Evolutionary conservation across 768 basidiomycete genomes (phyloP).

Genomic region (Hygrophorus pudorinus): DNA sequence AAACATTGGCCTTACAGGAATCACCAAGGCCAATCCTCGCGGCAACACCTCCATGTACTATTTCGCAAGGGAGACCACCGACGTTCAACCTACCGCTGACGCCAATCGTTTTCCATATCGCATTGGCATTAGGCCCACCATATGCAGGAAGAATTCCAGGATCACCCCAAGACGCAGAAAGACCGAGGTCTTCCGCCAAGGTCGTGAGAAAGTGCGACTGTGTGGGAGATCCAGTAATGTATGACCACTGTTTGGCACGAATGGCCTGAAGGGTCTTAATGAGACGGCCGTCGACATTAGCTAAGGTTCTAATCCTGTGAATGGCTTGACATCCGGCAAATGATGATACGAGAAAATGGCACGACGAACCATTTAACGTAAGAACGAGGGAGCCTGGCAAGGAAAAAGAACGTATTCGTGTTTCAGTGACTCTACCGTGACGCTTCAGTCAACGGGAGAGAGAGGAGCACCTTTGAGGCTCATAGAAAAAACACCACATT

Average conservation of each 20-base stretch:
- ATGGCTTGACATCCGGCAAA: neutral
- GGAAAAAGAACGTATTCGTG: neutral
- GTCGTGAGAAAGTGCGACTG: constrained; percentile 31
- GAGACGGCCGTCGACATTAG: constrained; percentile 54
- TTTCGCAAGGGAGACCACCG: constrained; percentile 69
- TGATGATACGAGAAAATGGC: neutral
- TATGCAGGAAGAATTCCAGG: constrained; percentile 48
- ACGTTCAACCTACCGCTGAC: constrained; percentile 41
- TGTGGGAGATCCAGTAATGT: constrained; percentile 30
- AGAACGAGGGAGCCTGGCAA: constrained; percentile 42
- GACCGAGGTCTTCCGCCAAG: constrained; percentile 47
- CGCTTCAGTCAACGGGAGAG: constrained; percentile 2
- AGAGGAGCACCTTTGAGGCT: constrained; percentile 47
- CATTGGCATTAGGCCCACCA: constrained; percentile 44
- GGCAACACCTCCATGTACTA: constrained; percentile 56
- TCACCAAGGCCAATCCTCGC: constrained; percentile 31
- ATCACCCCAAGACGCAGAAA: constrained; percentile 55
- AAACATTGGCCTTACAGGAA: constrained; percentile 55
- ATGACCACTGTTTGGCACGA: constrained; percentile 51
- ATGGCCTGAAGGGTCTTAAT: constrained; percentile 43
- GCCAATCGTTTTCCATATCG: constrained; percentile 46
- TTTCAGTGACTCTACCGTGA: neutral
- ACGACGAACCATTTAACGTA: constrained; percentile 50
- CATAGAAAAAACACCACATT: constrained; percentile 86
- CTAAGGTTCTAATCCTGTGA: constrained; percentile 50